Evolutionary conservation across 1,284 basidiomycete species (phyloP), one percentile per base, ranked within the genome.

Genomic region (Ceratobasidium sp.): DNA sequence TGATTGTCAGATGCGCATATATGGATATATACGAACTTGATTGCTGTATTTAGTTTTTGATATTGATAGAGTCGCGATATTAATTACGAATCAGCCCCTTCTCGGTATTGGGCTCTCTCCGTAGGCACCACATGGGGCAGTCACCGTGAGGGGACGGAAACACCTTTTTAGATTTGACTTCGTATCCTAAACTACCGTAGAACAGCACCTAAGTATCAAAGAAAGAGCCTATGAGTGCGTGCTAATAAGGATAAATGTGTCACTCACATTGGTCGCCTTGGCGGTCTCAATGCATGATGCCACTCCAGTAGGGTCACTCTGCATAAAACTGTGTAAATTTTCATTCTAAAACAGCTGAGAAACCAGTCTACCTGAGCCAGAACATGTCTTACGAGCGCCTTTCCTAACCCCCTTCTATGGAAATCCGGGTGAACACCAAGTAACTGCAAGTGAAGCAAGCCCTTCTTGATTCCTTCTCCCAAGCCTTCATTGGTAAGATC

Each of bases 341-440:
- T 41, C 2, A 21, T 5, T 21, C 4, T 30, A 52, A 36, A 36
- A 36, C 33, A 36, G 42, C 5, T 36, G 33, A 36, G 11, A 11
- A 4, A 36, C 33, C n/a, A n/a, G 19, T 46, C 6, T 52, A 62
- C 59, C 30, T 52, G 30, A n/a, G 27, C 21, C 19, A 62, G 30
- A 29, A 39, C 39, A 41, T 62, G 19, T 9, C 50, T 39, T 8
- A 62, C 47, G 5, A 62, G 36, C 2, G 46, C 47, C n/a, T 23
- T n/a, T 8, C 58, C 58, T 7, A 60, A 3, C 46, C 58, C 58
- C 19, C 27, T 23, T 21, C 58, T 14, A 9, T 60, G 58, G 29
- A 60, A 60, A 13, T 39, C 30, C n/a, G 58, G 58, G 50, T 62
- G 59, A 62, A 62, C 59, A 13, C 59, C 49, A 3, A 62, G 36